Evolutionary conservation across 164 flowering plant genomes (phyloP).

Genomic region (Magnolia changhungtana): DNA sequence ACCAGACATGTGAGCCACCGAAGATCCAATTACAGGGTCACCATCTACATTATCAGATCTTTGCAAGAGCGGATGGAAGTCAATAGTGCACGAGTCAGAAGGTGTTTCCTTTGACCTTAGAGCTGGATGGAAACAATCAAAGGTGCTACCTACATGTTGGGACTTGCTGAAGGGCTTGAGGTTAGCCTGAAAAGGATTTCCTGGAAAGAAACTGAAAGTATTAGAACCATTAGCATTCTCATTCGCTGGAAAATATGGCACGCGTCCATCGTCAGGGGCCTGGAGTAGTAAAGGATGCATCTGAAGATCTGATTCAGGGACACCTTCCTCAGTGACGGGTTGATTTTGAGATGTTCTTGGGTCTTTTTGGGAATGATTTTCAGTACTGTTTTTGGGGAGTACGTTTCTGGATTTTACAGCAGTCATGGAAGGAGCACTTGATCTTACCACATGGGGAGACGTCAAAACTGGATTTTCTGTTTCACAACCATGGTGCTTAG

Average conservation of each 20-base stretch:
- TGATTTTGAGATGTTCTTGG: slow-evolving; percentile 23
- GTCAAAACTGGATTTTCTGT: slow-evolving; percentile 22
- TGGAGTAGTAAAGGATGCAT: slow-evolving; percentile 94
- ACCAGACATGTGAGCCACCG: slow-evolving; percentile 12
- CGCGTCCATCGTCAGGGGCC: slow-evolving; percentile 45
- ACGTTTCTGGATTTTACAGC: slow-evolving; percentile 15
- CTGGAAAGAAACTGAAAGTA: slow-evolving; percentile 59
- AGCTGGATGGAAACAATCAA: slow-evolving; percentile 24
- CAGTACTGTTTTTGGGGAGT: slow-evolving; percentile 3
- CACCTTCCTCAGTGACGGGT: slow-evolving; percentile 32
- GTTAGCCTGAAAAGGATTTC: slow-evolving; percentile 50
- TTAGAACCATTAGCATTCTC: slow-evolving; percentile 31
- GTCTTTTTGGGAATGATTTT: slow-evolving; percentile 19
- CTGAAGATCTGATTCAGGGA: slow-evolving; percentile 50
- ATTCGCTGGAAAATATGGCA: slow-evolving; percentile 45
- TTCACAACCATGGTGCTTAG: slow-evolving; percentile 19
- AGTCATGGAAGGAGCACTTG: slow-evolving; percentile 14
- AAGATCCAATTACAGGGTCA: slow-evolving; percentile 15
- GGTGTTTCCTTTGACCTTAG: slow-evolving; percentile 30
- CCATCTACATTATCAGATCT: slow-evolving; percentile 37
- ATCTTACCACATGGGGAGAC: slow-evolving; percentile 21
- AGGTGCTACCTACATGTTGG: slow-evolving; percentile 25
- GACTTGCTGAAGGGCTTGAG: slow-evolving; percentile 46
- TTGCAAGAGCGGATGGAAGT: slow-evolving; percentile 90
- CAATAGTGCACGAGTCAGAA: slow-evolving; percentile 36